Evolutionary conservation across 108 stramenopile species (phyloP), one percentile per base, ranked within the genome.

Genomic region (Skeletonema marinoi): DNA sequence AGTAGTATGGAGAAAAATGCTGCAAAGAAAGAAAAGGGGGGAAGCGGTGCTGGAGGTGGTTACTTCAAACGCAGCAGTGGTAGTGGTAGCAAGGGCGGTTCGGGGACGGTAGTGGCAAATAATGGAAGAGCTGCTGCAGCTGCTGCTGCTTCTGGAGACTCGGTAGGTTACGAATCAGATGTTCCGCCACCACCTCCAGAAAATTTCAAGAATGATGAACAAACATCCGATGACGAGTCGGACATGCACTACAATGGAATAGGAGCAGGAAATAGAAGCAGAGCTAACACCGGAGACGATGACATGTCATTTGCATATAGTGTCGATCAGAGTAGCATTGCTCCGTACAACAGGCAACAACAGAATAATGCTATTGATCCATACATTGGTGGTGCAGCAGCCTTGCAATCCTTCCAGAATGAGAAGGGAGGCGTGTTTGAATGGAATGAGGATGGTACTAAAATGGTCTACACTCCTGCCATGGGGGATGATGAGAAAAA

Each of bases 361-460:
- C 17, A 10, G 48, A 25, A 54, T 13, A 12, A n/a, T 42, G 39
- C 21, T 11, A 36, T 30, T 38, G 81, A 82, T 72, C 70, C 66
- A 17, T 66, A 65, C 11, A 82, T 82, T 42, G 81, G 81, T 38
- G 80, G 73, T 25, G 25, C 25, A 9, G 80, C 73, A 32, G 80
- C 73, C 14, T 30, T 75, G 17, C 29, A 56, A 41, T 70, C 74
- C 14, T 82, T 82, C 61, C 65, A 50, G n/a, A 71, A 66, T 71
- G 81, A 82, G 13, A 82, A 75, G 64, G 81, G 76, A 16, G 76
- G 81, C 4, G 65, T 72, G 0, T 82, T 82, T 54, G 65, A 54
- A 39, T 82, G 81, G 81, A 82, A 82, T 63, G 81, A 75, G 42
- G 74, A 75, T 32, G 74, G 74, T 29, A 82, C 81, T 14, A 82